A percentile compares a stretch with the other conserved stretches of the same genome.
Conservation (phyloP, 2,329 filamentous ascomycete genomes). For the Ceratocystis destructans region DNA sequence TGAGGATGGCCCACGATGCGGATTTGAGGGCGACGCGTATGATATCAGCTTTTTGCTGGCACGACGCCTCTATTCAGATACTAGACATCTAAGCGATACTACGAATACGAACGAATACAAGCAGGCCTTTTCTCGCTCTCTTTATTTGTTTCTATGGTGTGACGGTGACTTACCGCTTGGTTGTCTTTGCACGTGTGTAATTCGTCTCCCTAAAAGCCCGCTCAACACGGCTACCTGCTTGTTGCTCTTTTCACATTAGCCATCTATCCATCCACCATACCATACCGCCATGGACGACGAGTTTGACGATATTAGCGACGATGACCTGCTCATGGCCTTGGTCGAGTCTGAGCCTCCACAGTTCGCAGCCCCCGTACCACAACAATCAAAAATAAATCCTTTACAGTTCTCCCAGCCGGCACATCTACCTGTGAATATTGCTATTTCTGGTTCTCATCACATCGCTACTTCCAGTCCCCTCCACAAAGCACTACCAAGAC, state of each 20-base stretch:
- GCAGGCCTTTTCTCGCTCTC: no score
- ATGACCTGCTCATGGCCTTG: constrained; percentile 48
- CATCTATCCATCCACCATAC: neutral
- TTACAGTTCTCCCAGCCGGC: constrained; percentile 4
- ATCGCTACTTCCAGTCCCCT: neutral
- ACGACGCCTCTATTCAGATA: no score
- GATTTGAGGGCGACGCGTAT: neutral
- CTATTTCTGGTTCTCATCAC: no score
- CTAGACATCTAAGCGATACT: no score
- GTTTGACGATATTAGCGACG: constrained; percentile 46
- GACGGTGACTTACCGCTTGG: no score
- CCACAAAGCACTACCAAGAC: neutral
- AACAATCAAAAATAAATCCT: neutral
- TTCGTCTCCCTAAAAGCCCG: no score
- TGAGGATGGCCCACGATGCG: neutral
- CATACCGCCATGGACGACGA: constrained; percentile 26
- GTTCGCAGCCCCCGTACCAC: neutral
- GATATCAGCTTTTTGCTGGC: neutral
- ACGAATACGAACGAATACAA: no score
- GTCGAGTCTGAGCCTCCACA: neutral
- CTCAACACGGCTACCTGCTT: neutral
- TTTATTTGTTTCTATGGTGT: no score
- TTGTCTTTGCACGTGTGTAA: no score
- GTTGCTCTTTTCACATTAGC: no score
- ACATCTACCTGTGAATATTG: neutral